A percentile compares a stretch with the other conserved stretches of the same genome.
phyloP scores from a whole-genome alignment of 768 basidiomycete species.

The Auriscalpium orientale region DNA sequence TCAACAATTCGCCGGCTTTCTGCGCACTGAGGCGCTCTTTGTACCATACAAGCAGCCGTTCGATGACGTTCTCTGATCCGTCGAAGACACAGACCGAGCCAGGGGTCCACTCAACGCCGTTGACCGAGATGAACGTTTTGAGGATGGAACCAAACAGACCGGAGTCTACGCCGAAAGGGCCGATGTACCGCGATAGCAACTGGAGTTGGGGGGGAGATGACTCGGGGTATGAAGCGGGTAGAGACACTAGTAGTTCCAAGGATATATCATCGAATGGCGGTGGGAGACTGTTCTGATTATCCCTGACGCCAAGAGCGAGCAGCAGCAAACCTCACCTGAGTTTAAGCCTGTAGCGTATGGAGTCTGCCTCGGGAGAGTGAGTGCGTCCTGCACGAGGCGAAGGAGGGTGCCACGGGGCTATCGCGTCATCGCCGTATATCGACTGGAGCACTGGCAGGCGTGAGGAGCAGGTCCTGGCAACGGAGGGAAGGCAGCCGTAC shows the following conservation, averaged over 20 bases:
- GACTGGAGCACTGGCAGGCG: slow-evolving; percentile 57
- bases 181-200: slow-evolving; percentile 77
- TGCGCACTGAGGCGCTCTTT: slow-evolving; percentile 52
- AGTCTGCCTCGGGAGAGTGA: slow-evolving; percentile 19
- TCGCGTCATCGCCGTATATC: slow-evolving; percentile 67
- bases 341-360: slow-evolving; percentile 57
- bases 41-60: slow-evolving; percentile 64
- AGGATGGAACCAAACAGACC: slow-evolving; percentile 69
- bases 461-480: neutral
- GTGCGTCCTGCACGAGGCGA: slow-evolving; percentile 7
- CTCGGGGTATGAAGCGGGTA: slow-evolving; percentile 52
- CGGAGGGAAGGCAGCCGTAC: slow-evolving; percentile 1
- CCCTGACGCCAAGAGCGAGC: neutral
- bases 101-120: slow-evolving; percentile 69
- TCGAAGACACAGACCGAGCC: slow-evolving; percentile 82
- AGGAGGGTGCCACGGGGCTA: slow-evolving; percentile 50
- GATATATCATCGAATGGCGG: slow-evolving; percentile 33
- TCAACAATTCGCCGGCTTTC: slow-evolving; percentile 44
- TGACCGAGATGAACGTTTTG: slow-evolving; percentile 71
- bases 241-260: slow-evolving; percentile 34
- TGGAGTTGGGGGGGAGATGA: slow-evolving; percentile 73
- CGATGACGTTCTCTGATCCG: slow-evolving; percentile 69
- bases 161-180: slow-evolving; percentile 68
- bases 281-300: slow-evolving; percentile 32
- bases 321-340: slow-evolving; percentile 45